Evolutionary conservation across 768 basidiomycete species (phyloP), one percentile per base, ranked within the genome.

Genomic region (Podaxis mareebaensis): DNA sequence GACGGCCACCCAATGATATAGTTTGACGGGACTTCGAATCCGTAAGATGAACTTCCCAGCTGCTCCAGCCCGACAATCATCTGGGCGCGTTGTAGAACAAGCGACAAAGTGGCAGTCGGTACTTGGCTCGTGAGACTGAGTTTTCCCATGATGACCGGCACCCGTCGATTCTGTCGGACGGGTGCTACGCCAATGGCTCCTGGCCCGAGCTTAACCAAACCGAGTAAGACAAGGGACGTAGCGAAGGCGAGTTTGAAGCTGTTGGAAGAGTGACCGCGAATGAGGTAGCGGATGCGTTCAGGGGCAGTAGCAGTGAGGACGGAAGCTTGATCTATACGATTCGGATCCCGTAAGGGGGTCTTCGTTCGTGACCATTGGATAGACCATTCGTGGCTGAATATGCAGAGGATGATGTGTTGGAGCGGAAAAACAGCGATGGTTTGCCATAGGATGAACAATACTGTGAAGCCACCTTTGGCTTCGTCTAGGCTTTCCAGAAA

Each of bases 331-430:
- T 55, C 54, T 38, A 55, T 38, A 8, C 38, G 38, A 55, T 55
- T 12, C 0, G 22, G 36, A 11, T 55, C 38, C 22, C 28, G 36
- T 22, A 40, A 39, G 3, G 54, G 17, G 17, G 36, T 38, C 3
- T 11, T 4, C 20, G 33, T 39, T 7, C 38, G 5, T 15, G 54
- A 12, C 54, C 54, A 55, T 28, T 22, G 54, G 5, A 40, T 11
- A 8, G 54, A 55, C 54, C 54, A 55, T 12, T 55, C 54, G 3
- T 55, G 54, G n/a, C 54, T 55, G 36, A 55, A 38, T 15, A 39
- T 55, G 24, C 54, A 55, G 22, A 55, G 54, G 22, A 55, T 55
- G 17, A 39, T 39, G 8, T 55, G 54, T 55, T 55, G 54, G 24
- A 55, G 28, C 10, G 54, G 54, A 3, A 55, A 12, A 22, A 55